phyloP scores from a whole-genome alignment of 306 rosid species.

The Fagus sylvatica region DNA sequence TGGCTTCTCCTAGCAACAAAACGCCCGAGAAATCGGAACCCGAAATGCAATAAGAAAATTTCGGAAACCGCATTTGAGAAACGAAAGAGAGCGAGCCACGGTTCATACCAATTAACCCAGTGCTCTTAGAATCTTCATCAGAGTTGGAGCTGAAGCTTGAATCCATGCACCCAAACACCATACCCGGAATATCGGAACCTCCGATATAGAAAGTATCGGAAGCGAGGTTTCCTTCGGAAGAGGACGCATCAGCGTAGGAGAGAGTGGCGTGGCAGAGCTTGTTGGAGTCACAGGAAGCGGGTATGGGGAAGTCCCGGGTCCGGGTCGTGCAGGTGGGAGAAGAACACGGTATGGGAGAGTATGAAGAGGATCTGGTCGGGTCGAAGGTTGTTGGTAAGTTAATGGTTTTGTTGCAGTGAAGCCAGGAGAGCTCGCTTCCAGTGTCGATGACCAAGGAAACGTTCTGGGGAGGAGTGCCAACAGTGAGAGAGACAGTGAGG shows the following conservation, averaged over 20 bases:
- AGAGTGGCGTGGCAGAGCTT: constrained; percentile 84
- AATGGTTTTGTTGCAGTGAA: constrained; percentile 51
- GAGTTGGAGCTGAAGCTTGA: constrained; percentile 47
- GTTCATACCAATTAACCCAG: constrained; percentile 92
- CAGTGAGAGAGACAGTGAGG: constrained; percentile 63
- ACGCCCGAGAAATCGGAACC: constrained; percentile 67
- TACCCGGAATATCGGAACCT: constrained; percentile 28
- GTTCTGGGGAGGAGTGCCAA: constrained; percentile 86
- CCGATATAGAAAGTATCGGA: constrained; percentile 64
- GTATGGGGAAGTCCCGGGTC: constrained; percentile 74
- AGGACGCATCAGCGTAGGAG: constrained; percentile 75
- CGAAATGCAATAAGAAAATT: constrained; percentile 89
- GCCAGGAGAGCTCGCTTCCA: constrained; percentile 94
- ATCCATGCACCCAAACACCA: constrained; percentile 80
- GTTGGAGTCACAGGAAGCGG: constrained; percentile 81
- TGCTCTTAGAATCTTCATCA: constrained; percentile 49
- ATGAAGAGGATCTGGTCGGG: constrained; percentile 56
- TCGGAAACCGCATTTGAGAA: constrained; percentile 61
- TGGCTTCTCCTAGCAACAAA: constrained; percentile 60
- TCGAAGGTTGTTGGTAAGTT: constrained; percentile 28
- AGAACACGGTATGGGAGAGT: constrained; percentile 58
- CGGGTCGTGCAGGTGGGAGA: constrained; percentile 64
- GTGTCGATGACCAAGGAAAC: constrained; percentile 83
- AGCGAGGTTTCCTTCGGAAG: constrained; percentile 83
- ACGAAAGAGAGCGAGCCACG: constrained; percentile 76